Evolutionary conservation across 306 rosid species (phyloP).

Genomic region (Ammopiptanthus mongolicus): DNA sequence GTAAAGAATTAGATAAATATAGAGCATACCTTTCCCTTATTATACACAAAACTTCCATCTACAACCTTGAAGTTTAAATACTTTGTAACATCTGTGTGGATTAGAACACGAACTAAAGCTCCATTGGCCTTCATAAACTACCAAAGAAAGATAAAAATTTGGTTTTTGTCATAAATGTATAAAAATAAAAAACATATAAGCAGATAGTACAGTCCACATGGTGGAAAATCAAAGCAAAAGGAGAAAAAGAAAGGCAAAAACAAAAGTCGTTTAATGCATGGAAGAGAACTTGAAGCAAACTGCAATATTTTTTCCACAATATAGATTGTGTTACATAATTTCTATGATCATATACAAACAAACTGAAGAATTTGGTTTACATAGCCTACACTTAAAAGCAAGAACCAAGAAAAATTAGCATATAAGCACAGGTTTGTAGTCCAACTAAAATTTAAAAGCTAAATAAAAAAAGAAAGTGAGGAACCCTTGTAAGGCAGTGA

Average conservation of each 20-base stretch:
- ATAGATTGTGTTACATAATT: background rate
- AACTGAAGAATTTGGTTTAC: background rate
- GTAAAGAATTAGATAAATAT: background rate
- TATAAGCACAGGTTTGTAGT: background rate
- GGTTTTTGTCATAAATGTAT: background rate
- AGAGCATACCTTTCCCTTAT: slow-evolving; percentile 62
- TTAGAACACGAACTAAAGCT: slow-evolving; percentile 66
- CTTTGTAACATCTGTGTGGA: slow-evolving; percentile 80
- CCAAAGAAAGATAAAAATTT: slow-evolving; percentile 8
- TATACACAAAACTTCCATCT: slow-evolving; percentile 78
- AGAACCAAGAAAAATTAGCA: background rate
- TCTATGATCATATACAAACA: background rate
- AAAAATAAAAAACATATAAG: background rate
- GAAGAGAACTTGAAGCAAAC: slow-evolving; percentile 10
- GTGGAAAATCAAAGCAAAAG: background rate
- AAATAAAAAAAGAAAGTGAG: too few relatives aligned
- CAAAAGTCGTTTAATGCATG: background rate
- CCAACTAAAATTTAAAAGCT: background rate
- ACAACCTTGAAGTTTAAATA: slow-evolving; percentile 76
- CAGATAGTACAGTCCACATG: background rate
- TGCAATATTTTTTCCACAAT: background rate
- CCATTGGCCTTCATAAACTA: slow-evolving; percentile 94
- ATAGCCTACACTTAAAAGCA: background rate
- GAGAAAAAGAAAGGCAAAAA: background rate
- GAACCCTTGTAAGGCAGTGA: too few relatives aligned